A percentile compares a stretch with the other conserved stretches of the same genome.
phyloP scores from a whole-genome alignment of 768 basidiomycete genomes.

The Tulasnella sp. region DNA sequence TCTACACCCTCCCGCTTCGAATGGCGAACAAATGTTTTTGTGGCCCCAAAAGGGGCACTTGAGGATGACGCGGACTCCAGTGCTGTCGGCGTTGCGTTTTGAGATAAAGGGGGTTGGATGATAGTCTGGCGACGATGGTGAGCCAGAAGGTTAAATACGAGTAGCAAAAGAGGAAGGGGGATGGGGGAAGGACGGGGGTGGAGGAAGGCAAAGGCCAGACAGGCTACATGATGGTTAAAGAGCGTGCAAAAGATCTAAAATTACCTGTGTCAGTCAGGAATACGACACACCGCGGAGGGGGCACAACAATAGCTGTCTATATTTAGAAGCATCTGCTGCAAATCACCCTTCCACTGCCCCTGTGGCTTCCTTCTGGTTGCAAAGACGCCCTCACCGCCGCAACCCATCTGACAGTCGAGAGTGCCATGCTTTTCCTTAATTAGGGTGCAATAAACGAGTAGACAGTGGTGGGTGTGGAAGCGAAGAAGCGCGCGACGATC shows the following conservation, averaged over 20 bases:
- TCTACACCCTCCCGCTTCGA: not conserved
- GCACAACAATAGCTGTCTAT: not conserved
- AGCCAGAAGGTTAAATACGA: not conserved
- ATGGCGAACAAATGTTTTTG: not conserved
- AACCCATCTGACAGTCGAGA: not conserved
- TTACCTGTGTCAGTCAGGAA: not conserved
- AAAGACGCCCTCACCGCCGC: not conserved
- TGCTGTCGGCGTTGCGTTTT: not conserved
- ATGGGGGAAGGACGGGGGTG: not conserved
- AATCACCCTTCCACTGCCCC: not conserved
- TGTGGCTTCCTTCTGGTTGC: not conserved
- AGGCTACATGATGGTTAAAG: slow-evolving; percentile 2
- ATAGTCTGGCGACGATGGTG: not conserved
- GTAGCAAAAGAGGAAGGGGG: not conserved
- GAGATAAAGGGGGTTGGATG: no score
- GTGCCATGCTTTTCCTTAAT: no score
- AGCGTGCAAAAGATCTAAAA: not conserved
- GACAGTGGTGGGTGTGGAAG: not conserved
- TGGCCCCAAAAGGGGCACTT: not conserved
- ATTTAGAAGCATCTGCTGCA: not conserved
- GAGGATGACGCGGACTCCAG: slow-evolving; percentile 14
- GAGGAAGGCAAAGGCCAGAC: not conserved
- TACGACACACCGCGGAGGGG: not conserved
- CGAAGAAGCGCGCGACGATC: not conserved
- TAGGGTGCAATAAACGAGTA: not conserved